Evolutionary conservation across 192 early-diverging fungal genomes (phyloP), one percentile per base, ranked within the genome.

Genomic region (Coemansia sp.): DNA sequence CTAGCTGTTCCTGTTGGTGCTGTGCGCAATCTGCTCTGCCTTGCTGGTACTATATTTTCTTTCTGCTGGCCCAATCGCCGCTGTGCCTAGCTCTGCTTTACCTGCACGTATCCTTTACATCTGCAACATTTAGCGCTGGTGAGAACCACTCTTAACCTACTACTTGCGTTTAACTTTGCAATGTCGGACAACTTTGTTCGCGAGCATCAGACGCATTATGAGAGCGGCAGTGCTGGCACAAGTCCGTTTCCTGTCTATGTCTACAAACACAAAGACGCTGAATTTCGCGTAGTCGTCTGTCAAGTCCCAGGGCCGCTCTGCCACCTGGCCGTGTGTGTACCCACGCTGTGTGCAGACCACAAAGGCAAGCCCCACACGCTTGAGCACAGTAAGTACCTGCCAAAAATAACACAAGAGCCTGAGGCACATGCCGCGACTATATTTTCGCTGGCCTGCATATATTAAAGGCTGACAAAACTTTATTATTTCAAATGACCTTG

Each of bases 351-450:
- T 38, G 67, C 75, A 27, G 85, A 89, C 78, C 85, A 91, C 69
- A 78, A 84, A 47, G 93, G 93, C 49, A 84, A 90, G 12, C 85
- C 93, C 4, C 93, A 95, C 66, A 92, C 92, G 17, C 84, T 95
- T 4, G 93, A 94, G 53, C 85, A 86, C 70, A 58, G 84, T 82
- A 80, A 70, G 76, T 73, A 61, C 10, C 23, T 43, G 41, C 41
- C 41, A 43, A 43, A 15, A 53, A 25, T 29, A 10, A 25, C 11
- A 23, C 3, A 43, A n/a, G 41, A 53, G 23, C 21, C 22, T 53
- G 21, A 25, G 23, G 51, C 51, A 55, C 53, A 55, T 55, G 53
- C 53, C 29, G 25, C 53, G 53, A 55, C 29, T 7, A 55, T 55
- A 29, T 29, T 55, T 55, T 55, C 6, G 14, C 29, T 29, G 53